A percentile compares a stretch with the other conserved stretches of the same genome.
phyloP scores from a whole-genome alignment of 73 alveolate species.

The Tetrahymena thermophila region DNA sequence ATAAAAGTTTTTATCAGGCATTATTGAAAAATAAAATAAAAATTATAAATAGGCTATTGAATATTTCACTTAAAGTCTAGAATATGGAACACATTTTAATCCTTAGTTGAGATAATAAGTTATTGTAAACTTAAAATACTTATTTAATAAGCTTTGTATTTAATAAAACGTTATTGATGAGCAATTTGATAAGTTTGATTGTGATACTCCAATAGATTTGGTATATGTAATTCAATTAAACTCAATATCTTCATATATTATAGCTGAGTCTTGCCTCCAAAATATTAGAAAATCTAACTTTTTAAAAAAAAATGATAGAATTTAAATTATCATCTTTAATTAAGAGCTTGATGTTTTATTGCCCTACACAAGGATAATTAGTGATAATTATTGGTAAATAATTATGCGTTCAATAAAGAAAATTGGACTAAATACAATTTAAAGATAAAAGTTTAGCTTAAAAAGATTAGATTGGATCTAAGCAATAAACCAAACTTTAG shows the following conservation, averaged over 20 bases:
- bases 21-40: neutral
- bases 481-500: neutral
- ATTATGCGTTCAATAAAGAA: neutral
- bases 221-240: neutral
- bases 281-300: neutral
- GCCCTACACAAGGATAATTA: neutral
- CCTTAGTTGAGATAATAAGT: neutral
- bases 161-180: neutral
- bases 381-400: neutral
- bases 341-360: neutral
- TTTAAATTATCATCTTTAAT: too few species aligned
- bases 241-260: neutral
- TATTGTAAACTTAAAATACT: neutral
- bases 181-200: neutral
- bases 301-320: neutral
- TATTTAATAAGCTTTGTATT: neutral
- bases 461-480: too few species aligned
- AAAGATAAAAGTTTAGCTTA: too few species aligned
- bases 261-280: neutral
- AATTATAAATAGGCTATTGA: neutral
- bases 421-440: neutral
- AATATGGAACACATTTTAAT: neutral
- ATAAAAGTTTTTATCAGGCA: neutral
- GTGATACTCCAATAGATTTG: neutral
- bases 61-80: neutral